Evolutionary conservation across 1,284 basidiomycete species (phyloP), one percentile per base, ranked within the genome.

Genomic region (Apiotrichum akiyoshidainum): DNA sequence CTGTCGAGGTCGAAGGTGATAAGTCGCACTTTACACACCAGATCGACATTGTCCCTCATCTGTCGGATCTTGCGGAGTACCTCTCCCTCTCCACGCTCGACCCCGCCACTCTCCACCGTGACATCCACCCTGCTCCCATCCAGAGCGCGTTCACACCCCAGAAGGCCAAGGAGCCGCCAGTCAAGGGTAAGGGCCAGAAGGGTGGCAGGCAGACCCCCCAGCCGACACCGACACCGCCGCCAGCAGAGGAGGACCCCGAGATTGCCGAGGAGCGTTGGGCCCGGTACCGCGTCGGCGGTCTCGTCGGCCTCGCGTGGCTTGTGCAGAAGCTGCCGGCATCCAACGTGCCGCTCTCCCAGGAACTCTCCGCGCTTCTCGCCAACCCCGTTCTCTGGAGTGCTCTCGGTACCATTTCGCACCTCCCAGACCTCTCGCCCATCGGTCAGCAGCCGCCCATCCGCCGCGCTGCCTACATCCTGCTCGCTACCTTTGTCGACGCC

Each of bases 251-350:
- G 67, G 53, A 71, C 64, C 54, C 71, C 51, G 63, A 59, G 61
- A 50, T 73, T 39, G 84, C 86, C 42, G 74, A 78, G 33, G 90
- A 93, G 69, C 79, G 87, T 46, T 83, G 82, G 62, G 88, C 87
- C 0, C 80, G 90, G 53, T 73, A 92, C 61, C 81, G 90, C 40
- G 82, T 88, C 11, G 84, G 85, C 16, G 90, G 86, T 0, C 79
- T 94, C 14, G 86, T 88, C 3, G 85, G 86, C 8, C 70, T 89
- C 9, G 80, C 81, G 57, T 89, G 86, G 84, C 71, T 75, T 2
- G 39, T 73, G 5, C 64, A 68, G 53, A 69, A 72, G 57, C 57
- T 71, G 1, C 34, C 66, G 2, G 51, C 55, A 6, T 5, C 58
- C 31, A 48, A 63, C 55, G 65, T 71, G 17, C 16, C 40, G 14